Percentiles rank a stretch among this genome's conserved stretches.
Evolutionary conservation across 805 yeast genomes (phyloP).

Genomic region (Scheffersomyces lignosus): DNA sequence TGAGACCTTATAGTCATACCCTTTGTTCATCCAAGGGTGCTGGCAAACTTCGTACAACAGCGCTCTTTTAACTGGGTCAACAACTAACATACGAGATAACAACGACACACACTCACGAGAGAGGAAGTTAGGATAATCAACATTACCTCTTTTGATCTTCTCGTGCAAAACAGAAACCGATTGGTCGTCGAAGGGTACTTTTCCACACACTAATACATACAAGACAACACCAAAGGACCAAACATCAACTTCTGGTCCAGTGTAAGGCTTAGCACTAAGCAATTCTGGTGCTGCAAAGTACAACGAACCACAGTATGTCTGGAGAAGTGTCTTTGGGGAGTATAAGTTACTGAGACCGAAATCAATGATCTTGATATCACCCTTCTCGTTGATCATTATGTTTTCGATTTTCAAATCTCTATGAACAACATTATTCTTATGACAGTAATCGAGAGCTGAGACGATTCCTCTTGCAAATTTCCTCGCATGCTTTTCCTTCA

Average conservation of each 20-base stretch:
- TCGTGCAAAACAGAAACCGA: conserved; percentile 89
- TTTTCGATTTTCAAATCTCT: conserved; percentile 96
- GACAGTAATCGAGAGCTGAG: conserved; percentile 91
- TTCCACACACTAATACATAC: conserved; percentile 94
- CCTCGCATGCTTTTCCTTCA: conserved; percentile 91
- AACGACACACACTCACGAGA: conserved; percentile 79
- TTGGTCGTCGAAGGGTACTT: conserved; percentile 97
- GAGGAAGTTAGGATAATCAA: conserved; percentile 84
- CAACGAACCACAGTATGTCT: conserved; percentile 94
- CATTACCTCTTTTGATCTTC: conserved; percentile 87
- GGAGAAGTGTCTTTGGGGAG: conserved; percentile 67
- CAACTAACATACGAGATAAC: conserved; percentile 86
- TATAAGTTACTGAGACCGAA: conserved; percentile 92
- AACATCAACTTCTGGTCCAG: conserved; percentile 96
- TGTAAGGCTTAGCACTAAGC: conserved; percentile 85
- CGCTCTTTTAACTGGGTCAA: conserved; percentile 82
- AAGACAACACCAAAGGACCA: conserved; percentile 98
- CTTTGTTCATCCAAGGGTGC: conserved; percentile 95
- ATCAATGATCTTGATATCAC: conserved; percentile 94
- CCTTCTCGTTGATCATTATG: conserved; percentile 88
- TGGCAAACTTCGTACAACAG: conserved; percentile 71
- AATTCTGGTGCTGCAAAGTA: conserved; percentile 99
- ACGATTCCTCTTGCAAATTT: conserved; percentile 94
- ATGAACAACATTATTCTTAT: conserved; percentile 91
- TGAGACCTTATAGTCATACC: conserved; percentile 72